Evolutionary conservation across 1,139 yeast genomes (phyloP), one percentile per base, ranked within the genome.

Genomic region (Candida anutae): DNA sequence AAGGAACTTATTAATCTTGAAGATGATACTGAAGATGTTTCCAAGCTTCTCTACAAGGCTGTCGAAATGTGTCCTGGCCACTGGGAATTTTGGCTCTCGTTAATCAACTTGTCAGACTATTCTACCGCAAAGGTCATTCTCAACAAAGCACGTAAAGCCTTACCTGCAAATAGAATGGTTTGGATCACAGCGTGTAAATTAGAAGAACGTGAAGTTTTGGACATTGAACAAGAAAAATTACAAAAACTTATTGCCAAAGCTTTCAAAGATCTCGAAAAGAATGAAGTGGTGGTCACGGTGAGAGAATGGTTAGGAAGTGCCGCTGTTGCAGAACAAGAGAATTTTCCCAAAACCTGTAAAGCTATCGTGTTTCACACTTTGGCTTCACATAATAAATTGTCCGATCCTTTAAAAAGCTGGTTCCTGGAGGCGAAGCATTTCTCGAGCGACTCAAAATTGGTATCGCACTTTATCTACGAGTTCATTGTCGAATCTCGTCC

Each of bases 111-210:
- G 19, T 65, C 58, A 37, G 51, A 51, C 3, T 68, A 72, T 31
- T 42, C 50, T 5, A 69, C 65, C n/a, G 77, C 87, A 0, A 71
- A 71, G 37, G 45, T 53, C 12, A 54, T 74, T 0, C 54, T 85
- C 21, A 74, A 76, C 38, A 55, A 48, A 21, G 94, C 94, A 0
- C 58, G 84, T 34, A 73, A 72, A 35, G 50, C 53, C 0, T 48
- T 80, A 13, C 63, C 69, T 4, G 56, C 63, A 4, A 67, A 74
- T n/a, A 54, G 64, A 25, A 62, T 65, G 16, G 64, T 85, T 1
- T 84, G 94, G 93, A 54, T 84, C 1, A 63, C 78, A 0, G 88
- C 87, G 1, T 69, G 77, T 2, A 70, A 76, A 34, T 48, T 85
- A 11, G 94, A 85, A 50, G 94, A 84, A 44, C 60, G 69, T 28